Percentiles rank a stretch among this genome's conserved stretches.
Conservation (phyloP, 2,329 filamentous ascomycete species). For the Epichloe festucae region DNA sequence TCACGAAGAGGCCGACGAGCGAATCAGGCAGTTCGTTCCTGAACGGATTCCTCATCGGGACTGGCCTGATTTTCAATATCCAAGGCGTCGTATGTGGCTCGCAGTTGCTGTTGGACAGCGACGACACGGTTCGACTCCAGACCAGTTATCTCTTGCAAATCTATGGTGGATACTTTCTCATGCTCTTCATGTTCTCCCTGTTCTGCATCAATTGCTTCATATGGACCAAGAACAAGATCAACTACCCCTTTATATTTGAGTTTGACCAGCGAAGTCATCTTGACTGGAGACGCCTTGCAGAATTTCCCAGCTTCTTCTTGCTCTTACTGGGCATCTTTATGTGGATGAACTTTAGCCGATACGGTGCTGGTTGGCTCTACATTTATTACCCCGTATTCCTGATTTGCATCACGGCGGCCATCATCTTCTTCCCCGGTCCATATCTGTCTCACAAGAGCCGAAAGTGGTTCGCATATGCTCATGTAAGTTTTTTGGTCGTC, state of each 20-base stretch:
- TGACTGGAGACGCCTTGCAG: constrained; percentile 78
- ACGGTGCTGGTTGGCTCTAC: constrained; percentile 55
- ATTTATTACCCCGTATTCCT: constrained; percentile 80
- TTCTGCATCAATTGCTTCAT: constrained; percentile 77
- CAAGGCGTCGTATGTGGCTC: constrained; percentile 51
- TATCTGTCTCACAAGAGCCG: constrained; percentile 65
- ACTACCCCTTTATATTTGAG: constrained; percentile 95
- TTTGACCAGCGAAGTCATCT: constrained; percentile 77
- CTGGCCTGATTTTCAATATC: constrained; percentile 50
- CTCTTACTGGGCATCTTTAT: constrained; percentile 67
- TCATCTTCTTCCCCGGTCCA: constrained; percentile 66
- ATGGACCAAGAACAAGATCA: constrained; percentile 77
- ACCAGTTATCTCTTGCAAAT: constrained; percentile 71
- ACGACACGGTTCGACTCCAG: constrained; percentile 33
- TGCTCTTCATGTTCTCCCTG: constrained; percentile 65
- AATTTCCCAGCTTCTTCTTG: constrained; percentile 76
- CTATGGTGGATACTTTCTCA: constrained; percentile 84
- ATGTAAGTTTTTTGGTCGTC: constrained; percentile 41
- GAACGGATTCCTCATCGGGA: constrained; percentile 54
- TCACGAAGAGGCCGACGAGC: constrained; percentile 44
- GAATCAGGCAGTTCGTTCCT: constrained; percentile 45
- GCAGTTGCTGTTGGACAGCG: constrained; percentile 36
- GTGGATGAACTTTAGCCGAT: constrained; percentile 76
- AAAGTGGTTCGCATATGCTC: constrained; percentile 79
- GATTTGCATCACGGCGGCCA: constrained; percentile 50